Evolutionary conservation across 2,329 filamentous ascomycete genomes (phyloP).

Genomic region (Aspergillus eucalypticola): DNA sequence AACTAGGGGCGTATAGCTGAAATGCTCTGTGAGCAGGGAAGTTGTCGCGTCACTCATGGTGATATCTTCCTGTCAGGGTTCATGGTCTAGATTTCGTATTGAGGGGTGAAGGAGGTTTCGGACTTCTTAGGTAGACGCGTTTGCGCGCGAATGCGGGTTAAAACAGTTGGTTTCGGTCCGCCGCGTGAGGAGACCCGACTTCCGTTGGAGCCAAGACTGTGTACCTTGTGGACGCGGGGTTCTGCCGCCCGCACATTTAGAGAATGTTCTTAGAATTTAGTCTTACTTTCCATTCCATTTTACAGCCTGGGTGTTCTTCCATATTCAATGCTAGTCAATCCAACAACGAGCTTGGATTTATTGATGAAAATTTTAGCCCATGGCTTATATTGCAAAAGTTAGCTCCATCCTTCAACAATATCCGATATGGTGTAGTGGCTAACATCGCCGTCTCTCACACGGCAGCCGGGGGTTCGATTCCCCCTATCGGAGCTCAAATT

Average conservation of each 20-base stretch:
- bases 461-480: conserved; percentile 21
- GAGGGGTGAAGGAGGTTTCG: neutral
- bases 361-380: too few relatives aligned
- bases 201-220: conserved; percentile 7
- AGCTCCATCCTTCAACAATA: neutral
- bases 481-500: conserved; percentile 13
- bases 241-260: too few relatives aligned
- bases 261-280: too few relatives aligned
- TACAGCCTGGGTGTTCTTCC: neutral
- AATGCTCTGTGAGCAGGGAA: conserved; percentile 86
- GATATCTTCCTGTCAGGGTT: conserved; percentile 15
- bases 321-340: neutral
- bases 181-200: conserved; percentile 9
- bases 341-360: neutral
- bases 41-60: conserved; percentile 48
- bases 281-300: neutral
- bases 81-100: conserved; percentile 10
- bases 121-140: conserved; percentile 18
- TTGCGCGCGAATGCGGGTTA: conserved; percentile 16
- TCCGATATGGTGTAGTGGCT: conserved; percentile 27
- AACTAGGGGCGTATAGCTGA: conserved; percentile 90
- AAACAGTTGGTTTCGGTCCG: neutral
- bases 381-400: too few relatives aligned
- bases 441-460: conserved; percentile 27
- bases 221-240: neutral